Base-by-base conservation (phyloP, 495 filamentous ascomycete genomes). In the Talaromyces nanjingensis region DNA sequence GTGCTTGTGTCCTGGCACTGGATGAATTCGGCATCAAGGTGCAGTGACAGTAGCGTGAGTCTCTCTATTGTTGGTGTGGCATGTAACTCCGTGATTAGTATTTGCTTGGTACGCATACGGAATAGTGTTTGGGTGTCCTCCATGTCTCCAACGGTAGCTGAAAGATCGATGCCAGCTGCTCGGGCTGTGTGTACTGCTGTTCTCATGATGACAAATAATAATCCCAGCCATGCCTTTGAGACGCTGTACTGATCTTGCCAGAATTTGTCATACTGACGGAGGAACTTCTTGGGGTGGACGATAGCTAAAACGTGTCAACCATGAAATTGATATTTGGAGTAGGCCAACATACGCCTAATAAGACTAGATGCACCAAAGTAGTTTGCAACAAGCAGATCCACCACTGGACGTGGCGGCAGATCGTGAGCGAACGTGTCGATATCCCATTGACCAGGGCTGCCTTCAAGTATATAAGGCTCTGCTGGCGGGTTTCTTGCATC, bases 1-100 rank as follows among this genome's bases (percentile, higher is more conserved):
- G 75, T 76, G 63, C 79, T 77, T 6, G 72, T 72, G 34, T 77
- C 76, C n/a, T 72, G 72, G 60, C 76, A 79, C 34, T 72, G 62
- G 16, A 82, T 63, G 67, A 81, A 83, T 61, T 82, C 77, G 56
- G 71, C 72, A 61, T 80, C 74, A 29, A 78, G 66, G 65, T 81
- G 83, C 6, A 84, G 64, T 11, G 82, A 45, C 27, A 86, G 64
- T 1, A 83, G 72, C 59, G 83, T 81, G 64, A 12, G 76, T 77
- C 65, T 76, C 71, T 7, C 71, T 70, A 20, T 72, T 72, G 1
- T 79, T 74, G 22, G 76, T 76, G 5, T 76, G 73, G 65, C 82
- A 83, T 60, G 75, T 72, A 22, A 65, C 72, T 1, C 76, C 62
- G 7, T 39, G 4, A 62, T 31, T 1, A 62, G 42, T 34, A 63